phyloP scores from a whole-genome alignment of 2,329 filamentous ascomycete genomes.

The Aspergillus sp. region DNA sequence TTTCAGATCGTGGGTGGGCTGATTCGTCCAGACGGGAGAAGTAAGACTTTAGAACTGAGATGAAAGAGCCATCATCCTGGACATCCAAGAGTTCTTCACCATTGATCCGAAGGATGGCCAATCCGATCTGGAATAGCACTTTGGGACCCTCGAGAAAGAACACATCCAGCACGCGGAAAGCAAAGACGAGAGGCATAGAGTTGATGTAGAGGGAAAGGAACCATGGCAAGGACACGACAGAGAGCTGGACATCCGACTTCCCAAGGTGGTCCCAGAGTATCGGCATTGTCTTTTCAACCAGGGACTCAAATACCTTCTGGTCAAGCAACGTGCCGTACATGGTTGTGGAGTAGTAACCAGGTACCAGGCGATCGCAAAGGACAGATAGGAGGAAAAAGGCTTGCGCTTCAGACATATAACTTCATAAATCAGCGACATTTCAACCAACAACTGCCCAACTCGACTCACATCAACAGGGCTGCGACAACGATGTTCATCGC shows the following conservation, averaged over 20 bases:
- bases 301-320: conserved; percentile 92
- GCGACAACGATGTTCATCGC: conserved; percentile 99
- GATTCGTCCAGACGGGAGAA: conserved; percentile 91
- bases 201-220: conserved; percentile 98
- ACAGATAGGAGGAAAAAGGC: conserved; percentile 91
- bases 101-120: conserved; percentile 95
- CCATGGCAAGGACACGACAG: conserved; percentile 95
- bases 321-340: conserved; percentile 98
- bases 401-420: conserved; percentile 92
- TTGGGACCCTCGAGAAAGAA: conserved; percentile 98
- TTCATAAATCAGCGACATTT: conserved; percentile 20
- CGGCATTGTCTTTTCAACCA: conserved; percentile 99
- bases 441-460: conserved; percentile 17
- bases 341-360: conserved; percentile 95
- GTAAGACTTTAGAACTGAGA: conserved; percentile 90
- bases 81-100: conserved; percentile 93
- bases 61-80: conserved; percentile 90
- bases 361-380: conserved; percentile 84
- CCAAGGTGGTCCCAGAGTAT: conserved; percentile 97
- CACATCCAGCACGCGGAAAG: conserved; percentile 91
- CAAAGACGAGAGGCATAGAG: conserved; percentile 97
- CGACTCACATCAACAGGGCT: conserved; percentile 71
- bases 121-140: conserved; percentile 90
- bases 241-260: conserved; percentile 92
- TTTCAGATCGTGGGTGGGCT: conserved; percentile 90